phyloP scores from a whole-genome alignment of 257 asterid genomes.

The Henckelia pumila region DNA sequence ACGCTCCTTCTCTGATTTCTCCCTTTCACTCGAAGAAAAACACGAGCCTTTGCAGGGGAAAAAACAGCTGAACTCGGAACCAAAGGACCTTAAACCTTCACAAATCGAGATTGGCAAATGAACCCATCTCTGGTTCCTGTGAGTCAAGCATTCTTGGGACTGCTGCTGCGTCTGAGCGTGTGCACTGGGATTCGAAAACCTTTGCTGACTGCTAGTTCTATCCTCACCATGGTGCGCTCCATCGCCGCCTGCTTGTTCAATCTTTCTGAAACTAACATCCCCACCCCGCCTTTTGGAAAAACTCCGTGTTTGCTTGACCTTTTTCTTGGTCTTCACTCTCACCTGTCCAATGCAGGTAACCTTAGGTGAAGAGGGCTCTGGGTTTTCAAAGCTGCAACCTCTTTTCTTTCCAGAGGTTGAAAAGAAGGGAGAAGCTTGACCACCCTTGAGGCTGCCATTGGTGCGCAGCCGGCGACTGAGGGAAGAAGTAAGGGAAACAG shows the following conservation, averaged over 20 bases:
- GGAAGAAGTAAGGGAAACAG: conserved; percentile 59
- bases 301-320: conserved; percentile 57
- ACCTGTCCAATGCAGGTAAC: conserved; percentile 98
- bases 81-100: conserved; percentile 67
- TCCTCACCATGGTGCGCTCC: conserved; percentile 28
- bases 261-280: conserved; percentile 59
- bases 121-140: conserved; percentile 85
- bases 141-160: conserved; percentile 49
- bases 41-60: conserved; percentile 74
- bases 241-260: conserved; percentile 31
- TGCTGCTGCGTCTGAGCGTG: conserved; percentile 38
- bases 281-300: conserved; percentile 62
- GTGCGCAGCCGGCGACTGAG: conserved; percentile 75
- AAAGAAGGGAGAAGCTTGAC: conserved; percentile 75
- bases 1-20: conserved; percentile 33
- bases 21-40: conserved; percentile 46
- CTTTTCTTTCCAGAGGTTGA: conserved; percentile 48
- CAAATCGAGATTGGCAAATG: conserved; percentile 85
- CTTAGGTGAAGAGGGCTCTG: conserved; percentile 93
- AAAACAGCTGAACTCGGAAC: conserved; percentile 79
- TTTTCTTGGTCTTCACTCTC: conserved; percentile 83
- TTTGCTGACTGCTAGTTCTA: conserved; percentile 22
- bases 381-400: conserved; percentile 73
- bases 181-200: conserved; percentile 35
- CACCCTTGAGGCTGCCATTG: conserved; percentile 75